Evolutionary conservation across 352 stramenopile genomes (phyloP), one percentile per base, ranked within the genome.

Genomic region (Elongisporangium senticosum): DNA sequence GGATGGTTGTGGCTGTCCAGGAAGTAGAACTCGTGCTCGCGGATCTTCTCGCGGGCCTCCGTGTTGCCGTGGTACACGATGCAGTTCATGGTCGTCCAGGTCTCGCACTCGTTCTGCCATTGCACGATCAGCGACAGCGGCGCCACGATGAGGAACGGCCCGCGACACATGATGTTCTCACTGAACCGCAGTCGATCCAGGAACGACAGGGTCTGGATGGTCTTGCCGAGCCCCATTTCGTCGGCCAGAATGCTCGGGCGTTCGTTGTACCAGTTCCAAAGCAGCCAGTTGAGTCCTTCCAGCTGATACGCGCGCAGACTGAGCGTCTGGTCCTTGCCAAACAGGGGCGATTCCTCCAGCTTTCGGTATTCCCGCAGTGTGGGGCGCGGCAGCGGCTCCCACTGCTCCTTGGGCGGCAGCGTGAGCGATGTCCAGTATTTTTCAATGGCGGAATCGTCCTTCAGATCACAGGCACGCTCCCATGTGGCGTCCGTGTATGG

Each of bases 31-130:
- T 99, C 98, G 56, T 94, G 94, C 48, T 98, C 79, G 8, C 97
- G 88, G 51, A 99, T 98, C 39, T 97, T 78, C 51, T 97, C 83
- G 8, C 98, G 86, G 24, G 98, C 86, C 14, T 89, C 85, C 7
- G 87, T 87, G 59, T 89, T 96, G 33, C 98, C 98, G 75, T 99
- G 97, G 63, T 99, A 99, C 1, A 99, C 90, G 53, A 99, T 90
- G 48, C 96, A 98, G 74, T 99, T 99, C 69, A 99, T 95, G 49
- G 96, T 87, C 0, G 97, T 99, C 98, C 98, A 99, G 37, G 76
- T 95, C 53, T 98, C 85, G 65, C 99, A 99, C 76, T 99, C 98
- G 55, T 98, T 96, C 63, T 99, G 82, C 98, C 98, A 99, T 66
- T 99, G 98, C n/a, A 92, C 83, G 56, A 99, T 95, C 1, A 98